Percentiles rank a stretch among this genome's conserved stretches.
These are phyloP conservation scores for Metschnikowia peoriensis DNA, from an alignment of 805 yeast genomes.

Conservation along the genomic window DNA sequence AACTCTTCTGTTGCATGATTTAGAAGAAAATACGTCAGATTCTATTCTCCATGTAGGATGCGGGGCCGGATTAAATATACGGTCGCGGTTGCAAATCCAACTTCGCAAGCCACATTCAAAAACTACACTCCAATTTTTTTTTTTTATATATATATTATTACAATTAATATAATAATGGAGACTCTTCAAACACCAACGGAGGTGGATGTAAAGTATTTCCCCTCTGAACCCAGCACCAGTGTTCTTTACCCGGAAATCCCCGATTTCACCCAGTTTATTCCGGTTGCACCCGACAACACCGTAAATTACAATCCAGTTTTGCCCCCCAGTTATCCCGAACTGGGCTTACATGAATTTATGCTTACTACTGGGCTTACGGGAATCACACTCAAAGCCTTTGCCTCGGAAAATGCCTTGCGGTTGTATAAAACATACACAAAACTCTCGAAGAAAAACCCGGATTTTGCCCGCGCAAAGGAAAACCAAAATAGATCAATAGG, in stretches of 20 bases:
- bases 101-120: background rate
- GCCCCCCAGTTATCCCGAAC: slow-evolving; percentile 6
- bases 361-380: slow-evolving; percentile 8
- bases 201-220: background rate
- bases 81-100: background rate
- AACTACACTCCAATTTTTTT: no score
- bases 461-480: slow-evolving; percentile 11
- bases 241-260: background rate
- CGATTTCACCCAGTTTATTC: background rate
- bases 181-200: background rate
- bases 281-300: background rate
- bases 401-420: slow-evolving; percentile 9
- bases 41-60: no score
- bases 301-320: background rate
- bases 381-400: slow-evolving; percentile 7
- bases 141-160: no score
- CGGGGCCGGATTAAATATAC: background rate
- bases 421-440: slow-evolving; percentile 9
- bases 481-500: slow-evolving; percentile 10
- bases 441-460: slow-evolving; percentile 1
- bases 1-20: no score
- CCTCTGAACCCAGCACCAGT: background rate
- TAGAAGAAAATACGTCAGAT: no score
- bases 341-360: slow-evolving; percentile 4
- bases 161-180: background rate